Evolutionary conservation across 371 early-diverging fungal species (phyloP).

Genomic region (Mucor irregularis): DNA sequence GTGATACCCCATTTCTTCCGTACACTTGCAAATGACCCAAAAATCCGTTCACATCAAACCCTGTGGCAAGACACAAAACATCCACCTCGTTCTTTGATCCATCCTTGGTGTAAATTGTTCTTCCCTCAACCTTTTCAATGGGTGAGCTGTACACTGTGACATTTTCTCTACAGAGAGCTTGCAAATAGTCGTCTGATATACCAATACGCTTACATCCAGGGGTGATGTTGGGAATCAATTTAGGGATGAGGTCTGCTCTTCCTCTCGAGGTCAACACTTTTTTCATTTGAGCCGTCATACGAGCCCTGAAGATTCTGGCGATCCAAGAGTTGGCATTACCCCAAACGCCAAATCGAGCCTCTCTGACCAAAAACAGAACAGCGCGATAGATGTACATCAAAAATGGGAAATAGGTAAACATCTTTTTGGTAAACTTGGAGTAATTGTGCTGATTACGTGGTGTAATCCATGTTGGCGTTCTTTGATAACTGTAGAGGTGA

Average conservation of each 20-base stretch:
- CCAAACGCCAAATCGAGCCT: not conserved
- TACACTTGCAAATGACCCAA: conserved; percentile 28
- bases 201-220: conserved; percentile 61
- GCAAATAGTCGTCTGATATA: conserved; percentile 49
- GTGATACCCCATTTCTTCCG: conserved; percentile 16
- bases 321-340: not conserved
- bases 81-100: conserved; percentile 51
- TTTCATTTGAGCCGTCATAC: conserved; percentile 17
- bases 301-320: not conserved
- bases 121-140: conserved; percentile 41
- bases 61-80: conserved; percentile 64
- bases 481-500: conserved; percentile 46
- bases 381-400: conserved; percentile 29
- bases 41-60: conserved; percentile 52
- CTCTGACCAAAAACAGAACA: not conserved
- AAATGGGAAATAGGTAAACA: conserved; percentile 43
- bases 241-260: conserved; percentile 35
- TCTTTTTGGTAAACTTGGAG: conserved; percentile 20
- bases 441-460: conserved; percentile 33
- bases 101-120: conserved; percentile 37
- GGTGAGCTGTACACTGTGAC: conserved; percentile 44
- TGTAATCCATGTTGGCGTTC: conserved; percentile 46
- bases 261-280: conserved; percentile 9
- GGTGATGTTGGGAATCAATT: conserved; percentile 47
- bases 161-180: conserved; percentile 46